These are phyloP conservation scores for Ceratocystis huliohia DNA, from an alignment of 2,329 filamentous ascomycete genomes.

Conservation along the genomic window DNA sequence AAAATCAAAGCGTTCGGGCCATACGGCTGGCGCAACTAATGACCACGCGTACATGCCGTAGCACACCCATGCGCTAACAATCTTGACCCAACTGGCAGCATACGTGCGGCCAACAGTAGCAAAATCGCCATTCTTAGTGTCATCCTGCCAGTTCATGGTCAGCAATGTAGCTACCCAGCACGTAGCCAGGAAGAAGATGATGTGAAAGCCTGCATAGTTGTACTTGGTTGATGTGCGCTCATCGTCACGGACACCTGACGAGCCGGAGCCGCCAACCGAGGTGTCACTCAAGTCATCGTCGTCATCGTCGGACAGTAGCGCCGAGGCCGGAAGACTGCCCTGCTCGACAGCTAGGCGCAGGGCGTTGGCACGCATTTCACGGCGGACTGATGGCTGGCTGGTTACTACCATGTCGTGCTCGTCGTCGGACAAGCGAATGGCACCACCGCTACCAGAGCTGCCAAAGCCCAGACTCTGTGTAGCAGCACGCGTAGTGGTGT, in stretches of 20 bases:
- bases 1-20: conserved; percentile 65
- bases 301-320: conserved; percentile 61
- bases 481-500: conserved; percentile 91
- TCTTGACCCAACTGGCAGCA: conserved; percentile 98
- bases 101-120: conserved; percentile 89
- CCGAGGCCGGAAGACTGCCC: conserved; percentile 81
- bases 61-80: conserved; percentile 92
- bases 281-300: conserved; percentile 43
- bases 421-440: conserved; percentile 38
- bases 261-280: conserved; percentile 25
- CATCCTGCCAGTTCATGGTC: conserved; percentile 51
- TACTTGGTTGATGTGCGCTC: conserved; percentile 85
- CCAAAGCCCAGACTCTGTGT: conserved; percentile 75
- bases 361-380: conserved; percentile 86
- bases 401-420: conserved; percentile 73
- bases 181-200: conserved; percentile 95
- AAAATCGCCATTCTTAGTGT: conserved; percentile 58
- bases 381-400: conserved; percentile 64
- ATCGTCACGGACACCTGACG: conserved; percentile 60
- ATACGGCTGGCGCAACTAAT: conserved; percentile 67
- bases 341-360: conserved; percentile 85
- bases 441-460: conserved; percentile 30
- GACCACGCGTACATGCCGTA: conserved; percentile 93
- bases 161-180: conserved; percentile 90
- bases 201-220: conserved; percentile 88